phyloP scores from a whole-genome alignment of 2,329 filamentous ascomycete genomes.

The Fusarium graminum region DNA sequence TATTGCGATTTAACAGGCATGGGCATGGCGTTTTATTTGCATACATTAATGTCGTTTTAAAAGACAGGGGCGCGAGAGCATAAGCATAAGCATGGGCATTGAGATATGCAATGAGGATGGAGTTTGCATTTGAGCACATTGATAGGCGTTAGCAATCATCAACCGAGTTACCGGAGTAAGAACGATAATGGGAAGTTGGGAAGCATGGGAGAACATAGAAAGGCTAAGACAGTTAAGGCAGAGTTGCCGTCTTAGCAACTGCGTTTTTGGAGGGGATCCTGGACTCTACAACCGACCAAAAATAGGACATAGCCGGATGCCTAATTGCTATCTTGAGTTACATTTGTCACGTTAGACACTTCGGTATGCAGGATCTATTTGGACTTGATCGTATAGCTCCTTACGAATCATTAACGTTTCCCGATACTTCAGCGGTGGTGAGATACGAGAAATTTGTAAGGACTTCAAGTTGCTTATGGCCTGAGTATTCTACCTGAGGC shows the following conservation, averaged over 20 bases:
- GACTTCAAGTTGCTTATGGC: not conserved
- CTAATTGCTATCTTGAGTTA: not conserved
- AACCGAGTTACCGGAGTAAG: constrained; percentile 4
- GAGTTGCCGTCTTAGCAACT: constrained; percentile 8
- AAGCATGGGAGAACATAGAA: constrained; percentile 6
- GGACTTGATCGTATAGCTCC: not conserved
- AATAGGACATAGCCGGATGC: not conserved
- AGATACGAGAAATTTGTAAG: not conserved
- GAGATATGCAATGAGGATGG: constrained; percentile 10
- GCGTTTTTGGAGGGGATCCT: constrained; percentile 9
- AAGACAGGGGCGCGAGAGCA: constrained; percentile 6
- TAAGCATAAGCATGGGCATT: not conserved
- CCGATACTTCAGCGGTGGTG: not conserved
- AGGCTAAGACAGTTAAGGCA: constrained; percentile 8
- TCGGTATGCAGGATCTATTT: not conserved
- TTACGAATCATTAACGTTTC: not conserved
- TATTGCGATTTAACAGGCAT: constrained; percentile 10
- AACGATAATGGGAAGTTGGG: constrained; percentile 2
- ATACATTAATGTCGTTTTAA: constrained; percentile 28
- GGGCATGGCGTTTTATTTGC: constrained; percentile 30
- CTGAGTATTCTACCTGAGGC: constrained; percentile 23
- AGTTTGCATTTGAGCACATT: constrained; percentile 28
- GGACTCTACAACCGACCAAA: not conserved
- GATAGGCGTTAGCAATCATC: constrained; percentile 11
- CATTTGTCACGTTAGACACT: not conserved